Evolutionary conservation across 75 land plant genomes (phyloP), one percentile per base, ranked within the genome.

Genomic region (Ceratopteris richardii): DNA sequence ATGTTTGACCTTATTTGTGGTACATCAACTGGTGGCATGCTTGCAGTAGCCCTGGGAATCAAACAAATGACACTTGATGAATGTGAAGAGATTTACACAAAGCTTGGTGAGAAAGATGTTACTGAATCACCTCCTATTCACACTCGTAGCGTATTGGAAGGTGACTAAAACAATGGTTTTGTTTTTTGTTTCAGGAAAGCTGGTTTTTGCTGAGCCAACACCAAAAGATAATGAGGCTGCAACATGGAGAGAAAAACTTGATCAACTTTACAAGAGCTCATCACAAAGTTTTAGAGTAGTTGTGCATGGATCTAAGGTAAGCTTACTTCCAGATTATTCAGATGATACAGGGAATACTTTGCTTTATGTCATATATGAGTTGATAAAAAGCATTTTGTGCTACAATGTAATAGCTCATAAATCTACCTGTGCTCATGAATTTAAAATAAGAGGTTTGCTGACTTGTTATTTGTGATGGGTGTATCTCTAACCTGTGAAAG

Each of bases 21-120:
- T 17, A 95, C 99, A 50, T 95, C 99, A 40, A 95, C 99, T 27
- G 96, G 99, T 56, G 99, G 99, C 22, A 95, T 95, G 99, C 86
- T 95, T 60, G 99, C 99, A 60, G 68, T 90, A 36, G 91, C 99
- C 43, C 80, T 95, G 60, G 99, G 88, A 60, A 71, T 95, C 56
- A 90, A 95, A 61, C 71, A 63, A 47, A 72, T 90, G 82, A 80
- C 77, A 31, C 69, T 95, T 65, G 88, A 83, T 62, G 67, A 84
- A 33, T 95, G 99, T 77, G 96, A 95, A 74, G 96, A 90, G 63
- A 84, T 84, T 50, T 95, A 95, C 73, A 95, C 90, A 58, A 71
- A 77, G 20, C 84, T 95, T 42, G 99, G 99, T 93, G 22, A 56
- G n/a, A n/a, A 40, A 40, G 42, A 40, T 40, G 42, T 40, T 40